phyloP scores from a whole-genome alignment of 208 protist genomes.

The Trypanosoma grayi region DNA sequence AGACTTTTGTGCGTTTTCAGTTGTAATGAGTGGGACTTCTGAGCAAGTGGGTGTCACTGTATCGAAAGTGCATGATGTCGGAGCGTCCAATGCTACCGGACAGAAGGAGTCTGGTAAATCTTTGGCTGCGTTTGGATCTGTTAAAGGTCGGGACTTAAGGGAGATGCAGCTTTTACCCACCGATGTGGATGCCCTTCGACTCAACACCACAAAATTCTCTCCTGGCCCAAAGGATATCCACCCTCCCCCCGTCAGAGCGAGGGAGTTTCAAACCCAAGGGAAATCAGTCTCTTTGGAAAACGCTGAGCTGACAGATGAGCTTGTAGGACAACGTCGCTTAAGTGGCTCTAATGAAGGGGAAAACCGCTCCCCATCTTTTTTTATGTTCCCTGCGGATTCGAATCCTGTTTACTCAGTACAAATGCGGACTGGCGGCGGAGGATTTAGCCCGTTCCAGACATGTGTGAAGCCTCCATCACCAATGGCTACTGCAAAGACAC shows the following conservation, averaged over 20 bases:
- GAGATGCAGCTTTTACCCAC: no score
- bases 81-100: no score
- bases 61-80: neutral
- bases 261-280: neutral
- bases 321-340: neutral
- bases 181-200: no score
- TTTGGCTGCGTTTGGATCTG: no score
- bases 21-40: neutral
- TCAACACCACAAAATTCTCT: no score
- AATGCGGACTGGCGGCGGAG: neutral
- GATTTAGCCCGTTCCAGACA: neutral
- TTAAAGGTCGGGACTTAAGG: no score
- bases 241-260: no score
- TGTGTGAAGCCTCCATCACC: neutral
- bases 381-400: constrained; percentile 7
- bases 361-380: neutral
- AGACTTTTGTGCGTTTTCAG: neutral
- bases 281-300: neutral
- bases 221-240: no score
- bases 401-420: neutral
- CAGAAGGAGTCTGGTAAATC: no score
- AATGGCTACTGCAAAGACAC: neutral
- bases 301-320: neutral
- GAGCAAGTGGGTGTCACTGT: neutral
- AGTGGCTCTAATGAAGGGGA: neutral